Evolutionary conservation across 2,329 filamentous ascomycete genomes (phyloP).

Genomic region (Arthrinium puccinioides): DNA sequence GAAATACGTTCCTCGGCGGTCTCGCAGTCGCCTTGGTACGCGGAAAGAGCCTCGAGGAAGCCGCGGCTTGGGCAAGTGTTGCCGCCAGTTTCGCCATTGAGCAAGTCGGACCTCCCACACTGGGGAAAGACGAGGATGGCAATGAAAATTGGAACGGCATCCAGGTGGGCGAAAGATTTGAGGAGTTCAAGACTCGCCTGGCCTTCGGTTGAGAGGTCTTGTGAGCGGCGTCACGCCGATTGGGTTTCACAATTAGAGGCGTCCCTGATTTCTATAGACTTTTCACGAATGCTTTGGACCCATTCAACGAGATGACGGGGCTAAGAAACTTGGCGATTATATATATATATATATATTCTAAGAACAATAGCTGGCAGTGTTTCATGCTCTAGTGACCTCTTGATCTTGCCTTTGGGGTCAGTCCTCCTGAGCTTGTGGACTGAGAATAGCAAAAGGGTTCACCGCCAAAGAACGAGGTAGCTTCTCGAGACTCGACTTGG

Average conservation of each 20-base stretch:
- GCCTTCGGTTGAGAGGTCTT: neutral
- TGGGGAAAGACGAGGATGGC: slow-evolving; percentile 36
- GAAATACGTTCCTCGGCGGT: slow-evolving; percentile 78
- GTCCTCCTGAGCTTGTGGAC: slow-evolving; percentile 1
- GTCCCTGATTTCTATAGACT: too few species aligned
- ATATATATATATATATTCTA: too few species aligned
- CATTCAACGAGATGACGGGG: too few species aligned
- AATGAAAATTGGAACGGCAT: slow-evolving; percentile 57
- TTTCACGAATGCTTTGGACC: too few species aligned
- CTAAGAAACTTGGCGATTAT: too few species aligned
- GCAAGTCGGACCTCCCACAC: slow-evolving; percentile 74
- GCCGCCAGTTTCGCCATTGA: slow-evolving; percentile 92
- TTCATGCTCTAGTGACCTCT: too few species aligned
- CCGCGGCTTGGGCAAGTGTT: slow-evolving; percentile 70
- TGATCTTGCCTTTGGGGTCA: too few species aligned
- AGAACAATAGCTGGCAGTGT: too few species aligned
- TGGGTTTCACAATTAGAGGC: too few species aligned
- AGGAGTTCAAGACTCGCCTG: slow-evolving; percentile 33
- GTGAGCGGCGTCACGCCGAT: too few species aligned
- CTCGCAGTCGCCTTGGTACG: slow-evolving; percentile 51
- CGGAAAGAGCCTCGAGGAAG: slow-evolving; percentile 56
- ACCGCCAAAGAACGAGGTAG: slow-evolving; percentile 2
- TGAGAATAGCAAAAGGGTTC: slow-evolving; percentile 2
- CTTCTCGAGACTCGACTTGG: neutral
- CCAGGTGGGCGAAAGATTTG: slow-evolving; percentile 42